Percentiles rank a stretch among this genome's conserved stretches.
phyloP scores from a whole-genome alignment of 2,329 filamentous ascomycete genomes.

The Orbilia brochopaga region DNA sequence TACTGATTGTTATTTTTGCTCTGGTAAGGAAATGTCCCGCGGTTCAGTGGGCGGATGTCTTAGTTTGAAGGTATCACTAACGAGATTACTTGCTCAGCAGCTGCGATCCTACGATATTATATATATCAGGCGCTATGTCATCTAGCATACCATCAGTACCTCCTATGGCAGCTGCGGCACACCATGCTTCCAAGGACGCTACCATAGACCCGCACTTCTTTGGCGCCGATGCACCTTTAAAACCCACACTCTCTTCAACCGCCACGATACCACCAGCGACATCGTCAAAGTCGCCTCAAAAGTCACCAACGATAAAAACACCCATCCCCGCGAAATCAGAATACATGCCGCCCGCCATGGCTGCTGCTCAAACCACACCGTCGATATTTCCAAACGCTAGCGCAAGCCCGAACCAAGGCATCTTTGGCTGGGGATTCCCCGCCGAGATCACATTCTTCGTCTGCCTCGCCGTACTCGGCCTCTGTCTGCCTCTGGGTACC shows the following conservation, averaged over 20 bases:
- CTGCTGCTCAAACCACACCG: conserved; percentile 1
- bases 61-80: conserved; percentile 22
- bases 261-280: conserved; percentile 3
- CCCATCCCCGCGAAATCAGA: conserved; percentile 38
- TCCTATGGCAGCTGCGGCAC: conserved; percentile 15
- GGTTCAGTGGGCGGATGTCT: not conserved
- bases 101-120: not conserved
- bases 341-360: conserved; percentile 27
- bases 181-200: conserved; percentile 16
- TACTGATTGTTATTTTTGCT: not conserved
- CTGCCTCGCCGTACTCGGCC: conserved; percentile 23
- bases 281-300: conserved; percentile 1
- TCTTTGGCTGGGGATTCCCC: conserved; percentile 37
- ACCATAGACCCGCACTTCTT: conserved; percentile 43
- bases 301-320: conserved; percentile 22
- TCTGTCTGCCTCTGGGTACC: conserved; percentile 28
- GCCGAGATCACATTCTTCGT: conserved; percentile 39
- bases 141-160: conserved; percentile 30
- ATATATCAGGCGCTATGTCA: conserved; percentile 24
- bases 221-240: conserved; percentile 17
- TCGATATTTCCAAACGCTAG: conserved; percentile 12
- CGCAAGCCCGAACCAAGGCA: conserved; percentile 1
- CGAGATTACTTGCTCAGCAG: not conserved
- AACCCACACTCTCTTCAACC: conserved; percentile 17
- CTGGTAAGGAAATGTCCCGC: not conserved